Evolutionary conservation across 345 rosid species (phyloP), one percentile per base, ranked within the genome.

Genomic region (Gossypium longicalyx): DNA sequence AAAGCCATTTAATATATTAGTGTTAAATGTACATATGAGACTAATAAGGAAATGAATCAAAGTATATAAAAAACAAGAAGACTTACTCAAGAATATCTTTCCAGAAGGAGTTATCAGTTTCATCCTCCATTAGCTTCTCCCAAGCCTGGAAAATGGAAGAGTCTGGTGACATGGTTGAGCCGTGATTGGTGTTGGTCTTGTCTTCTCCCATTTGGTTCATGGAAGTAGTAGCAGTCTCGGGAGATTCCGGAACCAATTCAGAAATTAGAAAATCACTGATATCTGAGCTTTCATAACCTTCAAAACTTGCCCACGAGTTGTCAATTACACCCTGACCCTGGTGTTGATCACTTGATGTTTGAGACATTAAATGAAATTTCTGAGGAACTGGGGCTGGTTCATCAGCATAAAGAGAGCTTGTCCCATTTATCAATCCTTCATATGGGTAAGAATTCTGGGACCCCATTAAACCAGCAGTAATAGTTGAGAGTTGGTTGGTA

Each of bases 121-220:
- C 89, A 67, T 88, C 91, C 23, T 88, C 90, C 76, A 82, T 64
- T n/a, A 88, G 79, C 53, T 82, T 92, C 70, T 87, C 91, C 91
- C 83, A 86, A 47, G 79, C 87, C 57, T 86, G 91, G 70, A 82
- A 82, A 58, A 73, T 43, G 15, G 74, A 58, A 10, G 74, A 74
- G 71, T 66, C 54, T 9, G 80, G 67, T 25, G 19, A 53, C 20
- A 53, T n/a, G 58, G 58, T 7, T n/a, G 22, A 16, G 11, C 19
- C n/a, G 58, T 53, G 23, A 53, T 53, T 13, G 9, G 27, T 53
- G 66, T 59, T 60, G 12, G 16, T 34, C 41, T 34, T 53, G 13
- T 78, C 68, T 66, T 62, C 63, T 81, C 78, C 83, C 29, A 23
- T 65, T 64, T 79, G 65, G 48, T 72, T 57, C 15, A 59, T 38